A percentile compares a stretch with the other conserved stretches of the same genome.
These are phyloP conservation scores for Sporisorium scitamineum DNA, from an alignment of 1,284 basidiomycete species.

Conservation along the genomic window DNA sequence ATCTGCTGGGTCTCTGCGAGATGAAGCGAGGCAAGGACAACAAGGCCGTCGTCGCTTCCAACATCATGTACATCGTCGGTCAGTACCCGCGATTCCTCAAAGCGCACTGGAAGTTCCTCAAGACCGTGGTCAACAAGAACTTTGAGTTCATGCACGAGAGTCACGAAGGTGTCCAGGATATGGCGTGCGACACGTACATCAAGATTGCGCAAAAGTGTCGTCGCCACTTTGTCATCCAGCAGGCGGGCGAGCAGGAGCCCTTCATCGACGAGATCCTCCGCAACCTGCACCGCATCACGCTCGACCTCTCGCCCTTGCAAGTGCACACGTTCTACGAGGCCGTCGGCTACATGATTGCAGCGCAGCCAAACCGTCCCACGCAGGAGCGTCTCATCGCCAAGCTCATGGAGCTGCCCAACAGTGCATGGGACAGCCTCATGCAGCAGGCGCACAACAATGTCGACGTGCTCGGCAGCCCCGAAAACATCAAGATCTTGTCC, in stretches of 20 bases:
- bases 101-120: slow-evolving; percentile 99
- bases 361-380: slow-evolving; percentile 95
- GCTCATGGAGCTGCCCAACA: slow-evolving; percentile 97
- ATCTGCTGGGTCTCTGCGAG: slow-evolving; percentile 93
- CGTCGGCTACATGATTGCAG: slow-evolving; percentile 98
- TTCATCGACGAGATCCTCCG: slow-evolving; percentile 98
- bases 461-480: slow-evolving; percentile 88
- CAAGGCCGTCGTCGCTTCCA: slow-evolving; percentile 98
- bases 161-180: slow-evolving; percentile 99
- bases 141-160: slow-evolving; percentile 99
- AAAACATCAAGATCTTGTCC: slow-evolving; percentile 96
- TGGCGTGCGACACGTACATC: slow-evolving; percentile 99
- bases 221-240: slow-evolving; percentile 98
- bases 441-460: slow-evolving; percentile 91
- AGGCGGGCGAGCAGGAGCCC: slow-evolving; percentile 95
- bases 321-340: slow-evolving; percentile 78
- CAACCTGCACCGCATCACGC: slow-evolving; percentile 90
- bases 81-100: slow-evolving; percentile 99
- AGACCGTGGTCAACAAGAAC: slow-evolving; percentile 99
- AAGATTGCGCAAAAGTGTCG: slow-evolving; percentile 99
- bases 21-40: slow-evolving; percentile 99
- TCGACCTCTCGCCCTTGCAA: slow-evolving; percentile 94
- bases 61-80: slow-evolving; percentile 99
- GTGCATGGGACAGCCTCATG: slow-evolving; percentile 98
- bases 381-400: slow-evolving; percentile 95